Conservation (phyloP, 1,284 basidiomycete genomes). For the Moesziomyces aphidis region DNA sequence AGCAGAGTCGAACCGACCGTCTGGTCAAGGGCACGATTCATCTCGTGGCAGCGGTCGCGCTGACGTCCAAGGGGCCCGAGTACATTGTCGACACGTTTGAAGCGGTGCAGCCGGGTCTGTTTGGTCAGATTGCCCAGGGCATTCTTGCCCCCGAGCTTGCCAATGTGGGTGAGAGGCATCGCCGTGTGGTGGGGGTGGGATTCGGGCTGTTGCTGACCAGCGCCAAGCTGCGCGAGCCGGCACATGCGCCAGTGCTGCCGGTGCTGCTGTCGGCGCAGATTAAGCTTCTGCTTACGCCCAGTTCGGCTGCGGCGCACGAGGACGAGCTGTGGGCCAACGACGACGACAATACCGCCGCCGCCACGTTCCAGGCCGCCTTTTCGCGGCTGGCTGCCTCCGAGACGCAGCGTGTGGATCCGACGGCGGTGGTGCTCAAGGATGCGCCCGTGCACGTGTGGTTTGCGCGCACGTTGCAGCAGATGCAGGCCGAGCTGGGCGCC, state of each 20-base stretch:
- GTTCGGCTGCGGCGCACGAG: conserved; percentile 73
- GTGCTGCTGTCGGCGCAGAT: conserved; percentile 72
- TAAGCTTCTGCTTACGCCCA: conserved; percentile 77
- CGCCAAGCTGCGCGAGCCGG: conserved; percentile 75
- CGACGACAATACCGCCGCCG: conserved; percentile 75
- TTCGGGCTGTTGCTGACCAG: conserved; percentile 77
- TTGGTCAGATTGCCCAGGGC: conserved; percentile 82
- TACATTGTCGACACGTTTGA: conserved; percentile 82
- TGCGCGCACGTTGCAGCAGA: not conserved
- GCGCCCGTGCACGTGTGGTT: conserved; percentile 21
- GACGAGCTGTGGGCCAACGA: conserved; percentile 84
- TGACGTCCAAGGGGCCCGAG: conserved; percentile 72
- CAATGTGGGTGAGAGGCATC: conserved; percentile 82
- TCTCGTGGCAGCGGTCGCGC: conserved; percentile 74
- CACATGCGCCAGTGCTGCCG: conserved; percentile 69
- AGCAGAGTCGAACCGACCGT: conserved; percentile 88
- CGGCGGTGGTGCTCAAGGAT: not conserved
- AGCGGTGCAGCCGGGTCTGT: conserved; percentile 83
- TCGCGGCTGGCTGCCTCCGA: conserved; percentile 85
- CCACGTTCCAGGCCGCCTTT: conserved; percentile 91
- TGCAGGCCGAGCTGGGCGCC: conserved; percentile 5
- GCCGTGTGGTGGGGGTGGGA: conserved; percentile 87
- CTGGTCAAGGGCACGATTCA: conserved; percentile 85
- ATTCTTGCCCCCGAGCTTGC: conserved; percentile 85
- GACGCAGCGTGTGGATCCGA: conserved; percentile 13